Evolutionary conservation across 208 protist species (phyloP).

Genomic region (Phytomonas sp.): DNA sequence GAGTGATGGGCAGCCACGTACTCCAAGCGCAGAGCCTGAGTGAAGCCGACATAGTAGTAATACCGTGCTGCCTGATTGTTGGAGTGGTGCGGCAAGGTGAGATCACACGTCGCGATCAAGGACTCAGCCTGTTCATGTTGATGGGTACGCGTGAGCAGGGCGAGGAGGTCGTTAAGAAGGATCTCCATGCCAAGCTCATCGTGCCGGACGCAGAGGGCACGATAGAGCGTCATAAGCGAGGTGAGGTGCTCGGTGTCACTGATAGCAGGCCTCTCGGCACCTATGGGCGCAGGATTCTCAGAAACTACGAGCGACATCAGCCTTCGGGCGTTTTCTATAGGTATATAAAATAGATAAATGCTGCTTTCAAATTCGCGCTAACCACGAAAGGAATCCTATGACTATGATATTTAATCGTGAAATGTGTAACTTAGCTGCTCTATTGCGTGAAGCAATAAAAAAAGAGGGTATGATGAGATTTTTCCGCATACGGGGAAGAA

Average conservation of each 20-base stretch:
- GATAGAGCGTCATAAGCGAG: constrained; percentile 73
- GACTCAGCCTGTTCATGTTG: constrained; percentile 80
- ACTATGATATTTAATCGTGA: not conserved
- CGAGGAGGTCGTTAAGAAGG: constrained; percentile 81
- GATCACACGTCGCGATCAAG: constrained; percentile 78
- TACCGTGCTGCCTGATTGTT: constrained; percentile 94
- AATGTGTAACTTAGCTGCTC: not conserved
- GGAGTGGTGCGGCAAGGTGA: constrained; percentile 66
- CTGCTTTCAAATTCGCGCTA: not conserved
- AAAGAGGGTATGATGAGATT: constrained; percentile 6
- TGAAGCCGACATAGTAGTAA: constrained; percentile 94
- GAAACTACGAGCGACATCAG: not conserved
- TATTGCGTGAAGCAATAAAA: constrained; percentile 13
- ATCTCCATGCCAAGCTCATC: constrained; percentile 85
- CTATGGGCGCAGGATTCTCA: not conserved
- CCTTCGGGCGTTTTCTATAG: not conserved
- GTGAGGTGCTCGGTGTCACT: constrained; percentile 40
- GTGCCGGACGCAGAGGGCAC: constrained; percentile 75
- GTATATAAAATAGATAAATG: not conserved
- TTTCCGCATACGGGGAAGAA: not conserved
- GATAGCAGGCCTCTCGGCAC: not conserved
- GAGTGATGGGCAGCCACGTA: constrained; percentile 93
- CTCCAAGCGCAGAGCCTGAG: constrained; percentile 94
- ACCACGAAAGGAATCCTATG: not conserved
- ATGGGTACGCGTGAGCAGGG: constrained; percentile 57